phyloP scores from a whole-genome alignment of 192 early-diverging fungal species.

The Coemansia sp. region DNA sequence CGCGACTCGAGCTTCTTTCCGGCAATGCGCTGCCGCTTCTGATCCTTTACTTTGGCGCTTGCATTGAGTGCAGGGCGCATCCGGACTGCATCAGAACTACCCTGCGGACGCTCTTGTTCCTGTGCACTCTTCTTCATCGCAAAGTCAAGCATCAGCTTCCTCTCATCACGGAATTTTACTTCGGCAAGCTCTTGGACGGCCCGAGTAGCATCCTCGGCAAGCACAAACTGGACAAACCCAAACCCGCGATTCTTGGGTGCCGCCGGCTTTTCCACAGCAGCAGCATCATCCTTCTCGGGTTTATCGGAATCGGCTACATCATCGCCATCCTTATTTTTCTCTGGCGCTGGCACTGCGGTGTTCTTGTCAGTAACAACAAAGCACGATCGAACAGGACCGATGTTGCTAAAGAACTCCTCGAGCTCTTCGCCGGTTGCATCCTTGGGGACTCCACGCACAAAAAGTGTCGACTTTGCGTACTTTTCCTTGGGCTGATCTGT shows the following conservation, averaged over 20 bases:
- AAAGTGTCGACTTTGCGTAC: constrained; percentile 70
- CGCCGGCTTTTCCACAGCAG: constrained; percentile 4
- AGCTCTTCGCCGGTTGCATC: constrained; percentile 79
- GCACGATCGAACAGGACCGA: constrained; percentile 86
- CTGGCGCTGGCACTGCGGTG: constrained; percentile 39
- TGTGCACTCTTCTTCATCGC: constrained; percentile 58
- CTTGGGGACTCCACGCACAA: constrained; percentile 85
- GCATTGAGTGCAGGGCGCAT: constrained; percentile 14
- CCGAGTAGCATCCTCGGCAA: constrained; percentile 58
- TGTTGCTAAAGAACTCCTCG: constrained; percentile 83
- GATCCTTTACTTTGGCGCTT: constrained; percentile 4
- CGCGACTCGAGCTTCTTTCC: constrained; percentile 20
- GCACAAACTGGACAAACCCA: constrained; percentile 86
- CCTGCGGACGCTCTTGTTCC: constrained; percentile 7
- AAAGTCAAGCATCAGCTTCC: constrained; percentile 75
- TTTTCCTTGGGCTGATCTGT: constrained; percentile 32
- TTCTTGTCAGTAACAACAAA: constrained; percentile 78
- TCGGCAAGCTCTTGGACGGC: constrained; percentile 77
- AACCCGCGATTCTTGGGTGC: constrained; percentile 71
- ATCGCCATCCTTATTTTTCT: constrained; percentile 5
- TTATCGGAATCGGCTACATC: constrained; percentile 28
- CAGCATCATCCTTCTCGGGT: constrained; percentile 13
- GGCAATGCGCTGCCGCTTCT: constrained; percentile 14
- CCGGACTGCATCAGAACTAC: constrained; percentile 7
- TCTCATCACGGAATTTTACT: constrained; percentile 68